phyloP scores from a whole-genome alignment of 768 basidiomycete genomes.

The Auricularia sp. region DNA sequence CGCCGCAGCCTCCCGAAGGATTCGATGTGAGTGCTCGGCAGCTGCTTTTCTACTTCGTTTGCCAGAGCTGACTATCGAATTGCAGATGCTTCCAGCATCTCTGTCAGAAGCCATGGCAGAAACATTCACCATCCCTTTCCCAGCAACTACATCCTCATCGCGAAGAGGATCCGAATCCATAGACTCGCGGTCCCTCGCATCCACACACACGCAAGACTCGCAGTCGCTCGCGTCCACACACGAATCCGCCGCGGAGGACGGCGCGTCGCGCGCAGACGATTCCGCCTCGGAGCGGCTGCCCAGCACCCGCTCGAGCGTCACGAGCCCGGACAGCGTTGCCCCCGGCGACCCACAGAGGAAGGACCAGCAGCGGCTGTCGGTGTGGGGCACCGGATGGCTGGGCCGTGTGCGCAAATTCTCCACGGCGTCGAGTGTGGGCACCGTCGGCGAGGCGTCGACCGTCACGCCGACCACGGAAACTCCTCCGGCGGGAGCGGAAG shows the following conservation, averaged over 20 bases:
- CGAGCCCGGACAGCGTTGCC: neutral
- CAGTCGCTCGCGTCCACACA: neutral
- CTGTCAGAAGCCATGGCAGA: conserved; percentile 47
- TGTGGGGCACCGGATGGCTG: neutral
- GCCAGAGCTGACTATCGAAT: neutral
- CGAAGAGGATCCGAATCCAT: neutral
- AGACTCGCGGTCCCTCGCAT: neutral
- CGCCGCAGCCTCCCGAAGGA: conserved; percentile 37
- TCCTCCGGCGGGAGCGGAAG: neutral
- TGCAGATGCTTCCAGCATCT: conserved; percentile 43
- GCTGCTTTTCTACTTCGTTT: neutral
- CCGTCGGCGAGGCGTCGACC: neutral
- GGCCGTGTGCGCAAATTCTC: neutral
- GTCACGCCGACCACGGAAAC: neutral
- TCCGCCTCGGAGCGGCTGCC: neutral
- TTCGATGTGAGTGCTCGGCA: conserved; percentile 35
- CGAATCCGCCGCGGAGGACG: neutral
- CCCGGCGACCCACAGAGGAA: neutral
- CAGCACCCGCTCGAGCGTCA: neutral
- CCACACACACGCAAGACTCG: neutral
- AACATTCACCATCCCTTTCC: conserved; percentile 17
- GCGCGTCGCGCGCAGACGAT: neutral
- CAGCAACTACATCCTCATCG: neutral
- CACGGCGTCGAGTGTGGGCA: neutral
- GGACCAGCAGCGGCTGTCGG: conserved; percentile 1